Evolutionary conservation across 805 yeast genomes (phyloP).

Genomic region (Ogataea wickerhamii): DNA sequence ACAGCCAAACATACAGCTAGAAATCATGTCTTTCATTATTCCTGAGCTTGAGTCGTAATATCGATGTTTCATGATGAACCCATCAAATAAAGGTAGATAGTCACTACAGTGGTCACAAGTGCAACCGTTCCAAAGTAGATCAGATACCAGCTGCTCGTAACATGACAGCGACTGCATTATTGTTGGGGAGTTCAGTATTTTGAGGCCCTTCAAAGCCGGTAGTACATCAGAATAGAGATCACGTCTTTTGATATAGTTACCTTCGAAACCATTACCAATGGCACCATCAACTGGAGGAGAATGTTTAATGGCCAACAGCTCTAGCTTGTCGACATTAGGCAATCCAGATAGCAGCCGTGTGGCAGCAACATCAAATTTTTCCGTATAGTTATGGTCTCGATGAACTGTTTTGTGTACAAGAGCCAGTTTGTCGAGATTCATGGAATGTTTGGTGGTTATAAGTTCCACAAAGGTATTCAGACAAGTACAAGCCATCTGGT

Average conservation of each 20-base stretch:
- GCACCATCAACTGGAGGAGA: conserved; percentile 55
- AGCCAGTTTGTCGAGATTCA: conserved; percentile 36
- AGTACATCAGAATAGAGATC: conserved; percentile 46
- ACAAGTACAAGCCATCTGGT: conserved; percentile 44
- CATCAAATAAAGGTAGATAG: conserved; percentile 50
- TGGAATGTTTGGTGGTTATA: conserved; percentile 22
- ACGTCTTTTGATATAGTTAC: conserved; percentile 62
- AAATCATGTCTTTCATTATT: conserved; percentile 55
- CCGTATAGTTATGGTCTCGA: conserved; percentile 44
- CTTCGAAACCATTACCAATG: conserved; percentile 65
- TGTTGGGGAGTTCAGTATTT: conserved; percentile 53
- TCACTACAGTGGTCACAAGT: conserved; percentile 53
- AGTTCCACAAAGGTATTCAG: conserved; percentile 38
- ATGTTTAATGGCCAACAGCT: conserved; percentile 51
- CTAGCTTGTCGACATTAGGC: conserved; percentile 33
- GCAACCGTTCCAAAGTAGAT: conserved; percentile 76
- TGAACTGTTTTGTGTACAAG: conserved; percentile 33
- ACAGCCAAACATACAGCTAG: conserved; percentile 53
- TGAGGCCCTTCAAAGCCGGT: conserved; percentile 41
- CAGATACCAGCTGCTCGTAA: conserved; percentile 68
- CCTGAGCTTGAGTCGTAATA: conserved; percentile 47
- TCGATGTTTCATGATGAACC: conserved; percentile 60
- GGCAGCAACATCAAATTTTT: conserved; percentile 51
- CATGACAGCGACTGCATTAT: conserved; percentile 58
- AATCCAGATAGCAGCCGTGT: conserved; percentile 39